Percentiles rank a stretch among this genome's conserved stretches.
Conservation (phyloP, 768 basidiomycete species). For the Roridomyces roridus region DNA sequence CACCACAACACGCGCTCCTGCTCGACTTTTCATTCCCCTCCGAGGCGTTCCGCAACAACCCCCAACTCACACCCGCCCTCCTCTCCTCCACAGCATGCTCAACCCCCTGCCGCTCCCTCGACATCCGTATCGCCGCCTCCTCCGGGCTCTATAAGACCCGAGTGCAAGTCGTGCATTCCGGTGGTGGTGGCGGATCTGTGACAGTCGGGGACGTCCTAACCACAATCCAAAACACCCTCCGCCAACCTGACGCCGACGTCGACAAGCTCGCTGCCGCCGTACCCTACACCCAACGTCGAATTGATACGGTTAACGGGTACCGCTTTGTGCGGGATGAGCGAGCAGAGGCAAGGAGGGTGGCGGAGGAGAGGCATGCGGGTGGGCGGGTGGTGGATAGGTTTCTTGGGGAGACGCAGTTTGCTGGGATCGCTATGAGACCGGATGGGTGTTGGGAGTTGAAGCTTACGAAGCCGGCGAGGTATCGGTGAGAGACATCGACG, state of each 20-base stretch:
- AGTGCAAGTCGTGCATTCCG: neutral
- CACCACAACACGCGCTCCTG: neutral
- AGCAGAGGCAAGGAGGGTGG: neutral
- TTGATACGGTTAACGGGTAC: constrained; percentile 11
- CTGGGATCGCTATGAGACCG: neutral
- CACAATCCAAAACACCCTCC: neutral
- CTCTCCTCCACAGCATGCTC: constrained; percentile 1
- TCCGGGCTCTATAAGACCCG: neutral
- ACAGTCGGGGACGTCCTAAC: constrained; percentile 15
- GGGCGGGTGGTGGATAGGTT: constrained; percentile 3
- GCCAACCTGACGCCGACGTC: neutral
- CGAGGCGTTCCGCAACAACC: constrained; percentile 8
- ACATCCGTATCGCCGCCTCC: neutral
- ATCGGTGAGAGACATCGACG: neutral
- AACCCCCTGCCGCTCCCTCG: neutral
- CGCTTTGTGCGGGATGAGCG: neutral
- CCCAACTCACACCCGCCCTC: constrained; percentile 1
- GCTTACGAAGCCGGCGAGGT: neutral
- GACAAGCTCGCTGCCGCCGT: neutral
- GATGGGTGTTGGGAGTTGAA: constrained; percentile 6
- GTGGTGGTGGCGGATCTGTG: neutral
- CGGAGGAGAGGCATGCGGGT: neutral
- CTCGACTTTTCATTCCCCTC: constrained; percentile 20
- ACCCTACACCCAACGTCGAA: constrained; percentile 4
- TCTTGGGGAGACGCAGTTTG: constrained; percentile 9